Evolutionary conservation across 495 filamentous ascomycete species (phyloP), one percentile per base, ranked within the genome.

Genomic region (Copromyces sp.): DNA sequence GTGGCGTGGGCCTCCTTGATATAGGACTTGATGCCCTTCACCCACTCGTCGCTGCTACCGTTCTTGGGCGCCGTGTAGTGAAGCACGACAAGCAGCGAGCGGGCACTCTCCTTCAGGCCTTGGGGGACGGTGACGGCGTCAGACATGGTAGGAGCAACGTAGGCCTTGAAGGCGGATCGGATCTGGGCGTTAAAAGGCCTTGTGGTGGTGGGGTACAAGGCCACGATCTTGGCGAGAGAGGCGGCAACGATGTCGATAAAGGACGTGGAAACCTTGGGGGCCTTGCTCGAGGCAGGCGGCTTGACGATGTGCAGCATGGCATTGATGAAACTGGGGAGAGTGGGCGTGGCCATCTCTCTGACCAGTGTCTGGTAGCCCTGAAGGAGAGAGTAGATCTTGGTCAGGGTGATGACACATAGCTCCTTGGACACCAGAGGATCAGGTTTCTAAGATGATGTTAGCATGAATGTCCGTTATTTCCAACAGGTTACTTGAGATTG

Each of bases 311-410:
- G 90, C 29, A 97, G 81, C 70, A 92, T 93, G 8, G 90, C 85
- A 11, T 88, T 89, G 70, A 93, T 86, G 75, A 93, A 96, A 6
- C 85, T 83, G 17, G 92, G 89, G 16, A 98, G 84, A 20, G 89
- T 91, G 11, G 94, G 94, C 4, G 93, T 96, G 2, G 92, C 94
- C 74, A 96, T 91, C 78, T 97, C 94, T 75, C 94, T 86, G n/a
- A 94, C 85, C 32, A 97, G 84, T 20, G 91, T 94, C 45, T 89
- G 92, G 81, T 93, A 92, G 69, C 89, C 88, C 75, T 93, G 93
- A 71, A 92, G 91, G 32, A 94, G 85, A 70, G 89, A 85, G 84
- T 93, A 97, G 71, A 96, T 94, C 74, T 91, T 90, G 29, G 91
- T 92, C 73, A 97, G 78, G 37, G 92, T 88, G 71, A 95, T 87